These are phyloP conservation scores for Phytopythium litorale DNA, from an alignment of 352 stramenopile genomes.

Conservation along the genomic window DNA sequence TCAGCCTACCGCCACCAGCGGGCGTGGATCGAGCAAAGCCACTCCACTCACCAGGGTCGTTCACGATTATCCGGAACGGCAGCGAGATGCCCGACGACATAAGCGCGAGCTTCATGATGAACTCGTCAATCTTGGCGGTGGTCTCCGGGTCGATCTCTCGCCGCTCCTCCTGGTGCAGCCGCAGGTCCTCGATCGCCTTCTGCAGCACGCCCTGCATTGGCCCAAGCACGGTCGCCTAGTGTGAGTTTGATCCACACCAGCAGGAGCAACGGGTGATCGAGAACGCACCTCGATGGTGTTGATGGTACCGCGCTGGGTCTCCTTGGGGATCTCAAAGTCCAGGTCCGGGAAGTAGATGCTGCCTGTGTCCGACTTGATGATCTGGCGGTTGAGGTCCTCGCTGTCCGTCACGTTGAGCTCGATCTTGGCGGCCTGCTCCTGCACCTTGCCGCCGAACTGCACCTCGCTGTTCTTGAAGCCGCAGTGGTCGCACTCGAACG, in stretches of 20 bases:
- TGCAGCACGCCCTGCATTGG: slow-evolving; percentile 29
- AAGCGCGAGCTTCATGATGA: slow-evolving; percentile 70
- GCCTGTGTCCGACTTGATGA: slow-evolving; percentile 90
- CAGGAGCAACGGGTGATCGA: background rate
- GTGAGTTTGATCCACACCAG: slow-evolving; percentile 18
- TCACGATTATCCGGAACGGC: slow-evolving; percentile 81
- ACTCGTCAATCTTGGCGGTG: slow-evolving; percentile 73
- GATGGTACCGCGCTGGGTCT: slow-evolving; percentile 82
- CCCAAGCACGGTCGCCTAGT: background rate
- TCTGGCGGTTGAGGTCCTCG: slow-evolving; percentile 83
- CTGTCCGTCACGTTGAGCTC: slow-evolving; percentile 40
- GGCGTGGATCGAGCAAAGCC: background rate
- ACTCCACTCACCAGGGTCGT: slow-evolving; percentile 56
- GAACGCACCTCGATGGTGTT: slow-evolving; percentile 81
- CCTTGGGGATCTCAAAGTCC: slow-evolving; percentile 90
- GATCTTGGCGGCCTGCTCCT: slow-evolving; percentile 61
- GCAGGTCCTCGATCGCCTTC: slow-evolving; percentile 70
- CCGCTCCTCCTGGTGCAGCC: slow-evolving; percentile 75
- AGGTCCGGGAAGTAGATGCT: slow-evolving; percentile 69
- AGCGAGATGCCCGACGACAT: slow-evolving; percentile 60
- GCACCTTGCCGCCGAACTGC: slow-evolving; percentile 65
- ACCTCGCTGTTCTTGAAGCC: slow-evolving; percentile 75
- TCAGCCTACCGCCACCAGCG: background rate
- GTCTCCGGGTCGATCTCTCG: slow-evolving; percentile 76
- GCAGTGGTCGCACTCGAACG: slow-evolving; percentile 90